phyloP scores from a whole-genome alignment of 1,139 yeast species.

The Pichia sp. region DNA sequence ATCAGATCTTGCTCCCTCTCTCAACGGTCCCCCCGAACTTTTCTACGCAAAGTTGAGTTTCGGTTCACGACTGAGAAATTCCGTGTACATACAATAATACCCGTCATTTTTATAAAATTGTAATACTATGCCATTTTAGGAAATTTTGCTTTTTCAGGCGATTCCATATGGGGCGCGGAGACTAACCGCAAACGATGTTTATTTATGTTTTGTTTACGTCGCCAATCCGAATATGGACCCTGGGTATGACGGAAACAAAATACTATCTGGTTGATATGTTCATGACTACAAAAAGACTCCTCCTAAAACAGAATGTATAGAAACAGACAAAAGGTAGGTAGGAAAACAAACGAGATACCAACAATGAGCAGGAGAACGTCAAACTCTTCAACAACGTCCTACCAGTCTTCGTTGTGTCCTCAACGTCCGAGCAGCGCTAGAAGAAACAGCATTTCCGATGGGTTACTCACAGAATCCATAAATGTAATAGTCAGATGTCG shows the following conservation, averaged over 20 bases:
- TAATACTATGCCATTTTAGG: neutral
- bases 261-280: neutral
- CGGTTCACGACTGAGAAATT: no score
- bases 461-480: constrained; percentile 28
- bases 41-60: no score
- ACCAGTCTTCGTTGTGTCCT: neutral
- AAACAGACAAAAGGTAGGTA: neutral
- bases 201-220: neutral
- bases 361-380: constrained; percentile 2
- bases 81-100: no score
- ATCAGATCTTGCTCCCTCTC: no score
- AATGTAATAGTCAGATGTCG: constrained; percentile 86
- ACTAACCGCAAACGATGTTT: neutral
- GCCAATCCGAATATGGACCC: neutral
- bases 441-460: constrained; percentile 1
- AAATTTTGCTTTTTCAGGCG: neutral
- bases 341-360: neutral
- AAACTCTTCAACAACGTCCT: neutral
- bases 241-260: neutral
- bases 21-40: no score
- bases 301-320: neutral
- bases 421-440: neutral
- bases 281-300: neutral
- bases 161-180: neutral
- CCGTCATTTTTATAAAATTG: no score